Conservation (phyloP, 768 basidiomycete species). For the Leccinum fibrillosum region DNA sequence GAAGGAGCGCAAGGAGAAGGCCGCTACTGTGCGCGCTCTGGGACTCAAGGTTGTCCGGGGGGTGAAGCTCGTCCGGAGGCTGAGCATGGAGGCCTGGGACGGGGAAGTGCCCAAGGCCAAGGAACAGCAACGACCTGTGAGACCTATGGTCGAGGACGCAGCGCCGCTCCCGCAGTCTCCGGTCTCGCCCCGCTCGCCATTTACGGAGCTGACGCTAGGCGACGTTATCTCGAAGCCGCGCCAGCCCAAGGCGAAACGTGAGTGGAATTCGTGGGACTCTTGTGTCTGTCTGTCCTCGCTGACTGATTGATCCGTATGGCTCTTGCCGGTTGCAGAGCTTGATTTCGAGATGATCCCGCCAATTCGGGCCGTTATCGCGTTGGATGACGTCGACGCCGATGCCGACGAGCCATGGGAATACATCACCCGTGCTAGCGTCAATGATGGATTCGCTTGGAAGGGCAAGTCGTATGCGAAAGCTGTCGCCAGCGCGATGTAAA, state of each 20-base stretch:
- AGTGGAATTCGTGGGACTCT: slow-evolving; percentile 3
- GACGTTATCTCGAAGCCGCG: slow-evolving; percentile 27
- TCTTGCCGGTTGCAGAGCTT: slow-evolving; percentile 11
- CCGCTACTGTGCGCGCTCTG: slow-evolving; percentile 8
- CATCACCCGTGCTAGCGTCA: slow-evolving; percentile 25
- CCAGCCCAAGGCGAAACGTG: slow-evolving; percentile 23
- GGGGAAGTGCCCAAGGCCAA: slow-evolving; percentile 14
- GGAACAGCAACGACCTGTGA: neutral
- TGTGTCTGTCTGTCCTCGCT: neutral
- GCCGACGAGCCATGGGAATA: slow-evolving; percentile 33
- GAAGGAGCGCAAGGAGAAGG: slow-evolving; percentile 32
- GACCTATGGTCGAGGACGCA: neutral
- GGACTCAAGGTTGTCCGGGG: slow-evolving; percentile 20
- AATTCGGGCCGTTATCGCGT: slow-evolving; percentile 30
- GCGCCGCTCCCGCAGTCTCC: neutral
- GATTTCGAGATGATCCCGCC: slow-evolving; percentile 32
- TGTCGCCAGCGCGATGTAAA: slow-evolving; percentile 23
- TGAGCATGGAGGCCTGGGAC: slow-evolving; percentile 30
- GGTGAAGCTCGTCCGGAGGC: slow-evolving; percentile 21
- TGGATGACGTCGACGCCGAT: slow-evolving; percentile 29
- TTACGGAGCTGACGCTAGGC: slow-evolving; percentile 23
- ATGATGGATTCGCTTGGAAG: slow-evolving; percentile 28
- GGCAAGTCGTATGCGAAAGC: slow-evolving; percentile 33
- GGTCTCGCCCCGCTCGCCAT: slow-evolving; percentile 4
- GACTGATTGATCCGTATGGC: neutral